Conservation (phyloP, 2,329 filamentous ascomycete genomes). For the Cladosporium cucumerinum region DNA sequence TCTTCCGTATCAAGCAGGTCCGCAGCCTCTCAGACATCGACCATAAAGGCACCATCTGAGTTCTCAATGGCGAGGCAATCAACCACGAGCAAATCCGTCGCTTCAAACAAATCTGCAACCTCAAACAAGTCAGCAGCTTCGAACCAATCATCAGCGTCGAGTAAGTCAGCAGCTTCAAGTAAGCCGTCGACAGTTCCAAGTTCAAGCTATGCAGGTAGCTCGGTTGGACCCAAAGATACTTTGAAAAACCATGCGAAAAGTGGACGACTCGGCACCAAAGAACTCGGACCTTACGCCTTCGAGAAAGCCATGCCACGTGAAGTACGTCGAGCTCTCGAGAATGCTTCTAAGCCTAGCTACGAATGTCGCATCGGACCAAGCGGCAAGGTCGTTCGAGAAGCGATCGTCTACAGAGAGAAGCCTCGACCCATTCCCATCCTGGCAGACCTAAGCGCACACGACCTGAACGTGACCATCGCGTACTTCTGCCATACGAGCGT, state of each 20-base stretch:
- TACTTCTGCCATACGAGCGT: constrained; percentile 77
- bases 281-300: constrained; percentile 48
- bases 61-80: neutral
- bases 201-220: neutral
- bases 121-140: neutral
- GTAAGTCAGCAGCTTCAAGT: constrained; percentile 12
- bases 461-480: constrained; percentile 61
- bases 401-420: constrained; percentile 45
- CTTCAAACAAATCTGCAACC: neutral
- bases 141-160: neutral
- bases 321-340: constrained; percentile 41
- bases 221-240: neutral
- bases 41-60: neutral
- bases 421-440: constrained; percentile 45
- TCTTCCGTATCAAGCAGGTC: neutral
- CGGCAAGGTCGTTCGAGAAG: constrained; percentile 41
- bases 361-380: constrained; percentile 42
- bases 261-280: constrained; percentile 36
- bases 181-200: constrained; percentile 3
- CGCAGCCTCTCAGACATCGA: neutral
- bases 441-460: constrained; percentile 54
- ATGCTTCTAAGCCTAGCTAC: constrained; percentile 39
- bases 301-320: constrained; percentile 45
- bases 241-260: constrained; percentile 17
- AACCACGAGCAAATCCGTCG: neutral